Percentiles rank a stretch among this genome's conserved stretches.
phyloP scores from a whole-genome alignment of 2,329 filamentous ascomycete species.

The Zalaria obscura region DNA sequence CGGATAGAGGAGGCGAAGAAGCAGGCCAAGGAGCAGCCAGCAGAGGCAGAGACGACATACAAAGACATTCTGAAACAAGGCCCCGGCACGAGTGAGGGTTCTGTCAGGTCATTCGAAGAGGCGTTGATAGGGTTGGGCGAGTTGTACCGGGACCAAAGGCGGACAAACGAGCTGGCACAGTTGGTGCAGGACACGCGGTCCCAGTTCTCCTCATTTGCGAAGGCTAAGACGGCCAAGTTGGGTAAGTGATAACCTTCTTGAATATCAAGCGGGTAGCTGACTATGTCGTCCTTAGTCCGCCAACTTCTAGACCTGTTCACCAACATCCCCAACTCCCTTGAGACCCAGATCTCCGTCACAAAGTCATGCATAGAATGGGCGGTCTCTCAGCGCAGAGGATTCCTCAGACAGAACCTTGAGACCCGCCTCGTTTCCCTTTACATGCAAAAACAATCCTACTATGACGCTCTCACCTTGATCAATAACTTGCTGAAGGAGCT shows the following conservation, averaged over 20 bases:
- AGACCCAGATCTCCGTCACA: slow-evolving; percentile 87
- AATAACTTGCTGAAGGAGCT: slow-evolving; percentile 91
- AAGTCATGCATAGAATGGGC: slow-evolving; percentile 99
- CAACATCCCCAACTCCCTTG: slow-evolving; percentile 83
- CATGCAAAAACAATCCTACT: slow-evolving; percentile 96
- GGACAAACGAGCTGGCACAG: slow-evolving; percentile 68
- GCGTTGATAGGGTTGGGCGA: slow-evolving; percentile 81
- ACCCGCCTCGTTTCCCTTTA: slow-evolving; percentile 85
- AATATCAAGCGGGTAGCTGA: background rate
- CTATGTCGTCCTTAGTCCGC: slow-evolving; percentile 48
- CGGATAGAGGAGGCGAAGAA: slow-evolving; percentile 82
- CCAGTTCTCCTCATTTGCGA: slow-evolving; percentile 89
- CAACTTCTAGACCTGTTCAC: slow-evolving; percentile 93
- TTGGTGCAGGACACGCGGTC: slow-evolving; percentile 82
- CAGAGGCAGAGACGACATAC: slow-evolving; percentile 76
- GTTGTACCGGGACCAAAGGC: slow-evolving; percentile 83
- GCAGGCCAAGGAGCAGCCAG: slow-evolving; percentile 64
- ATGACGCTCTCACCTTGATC: slow-evolving; percentile 91
- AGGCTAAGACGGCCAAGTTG: slow-evolving; percentile 96
- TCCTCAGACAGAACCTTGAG: slow-evolving; percentile 96
- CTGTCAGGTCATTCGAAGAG: slow-evolving; percentile 80
- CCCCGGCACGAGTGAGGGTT: slow-evolving; percentile 71
- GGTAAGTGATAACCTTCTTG: slow-evolving; percentile 42
- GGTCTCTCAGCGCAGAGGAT: slow-evolving; percentile 81
- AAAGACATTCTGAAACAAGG: slow-evolving; percentile 79